Base-by-base conservation (phyloP, 208 protist genomes). In the Strigomonas culicis region DNA sequence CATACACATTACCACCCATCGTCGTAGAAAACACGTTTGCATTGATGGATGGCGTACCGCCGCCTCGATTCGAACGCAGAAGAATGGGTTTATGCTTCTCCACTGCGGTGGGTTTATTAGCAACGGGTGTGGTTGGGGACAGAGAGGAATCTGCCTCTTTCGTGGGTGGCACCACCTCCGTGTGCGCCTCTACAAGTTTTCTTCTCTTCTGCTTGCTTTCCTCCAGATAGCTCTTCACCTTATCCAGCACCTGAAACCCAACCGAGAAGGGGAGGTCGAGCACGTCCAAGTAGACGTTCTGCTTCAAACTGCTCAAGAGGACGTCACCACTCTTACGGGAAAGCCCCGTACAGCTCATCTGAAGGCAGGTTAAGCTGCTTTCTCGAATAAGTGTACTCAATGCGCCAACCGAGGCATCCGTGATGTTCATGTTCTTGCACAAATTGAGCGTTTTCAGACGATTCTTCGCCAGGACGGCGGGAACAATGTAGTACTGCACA, bases 181-280 rank as follows among this genome's bases (percentile, higher is more conserved):
- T 46, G 39, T 10, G n/a, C n/a, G n/a, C n/a, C n/a, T n/a, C n/a
- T n/a, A n/a, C n/a, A n/a, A n/a, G n/a, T n/a, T n/a, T n/a, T n/a
- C n/a, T n/a, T 36, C 36, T 58, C 52, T 22, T 22, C 6, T 31
- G 52, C 36, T 55, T 8, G 25, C 82, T 85, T 34, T 75, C 75
- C 10, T 63, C 67, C 27, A 67, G 59, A 28, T 59, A 30, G 15
- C 17, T 44, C 41, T 65, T 64, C 11, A 76, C 61, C 4, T 50
- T 32, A 24, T 80, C 71, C 50, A 83, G 32, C 43, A 74, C 72
- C 19, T 61, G 55, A 59, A 70, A 91, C 34, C 88, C 88, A 13
- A 95, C 84, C 13, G 85, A 88, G 66, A 81, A 95, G 1, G 88
- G 88, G 53, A 95, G 70, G 36, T 84, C 77, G 55, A 82, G 76